Evolutionary conservation across 495 filamentous ascomycete genomes (phyloP), one percentile per base, ranked within the genome.

Genomic region (Astrothelium subdiscretum): DNA sequence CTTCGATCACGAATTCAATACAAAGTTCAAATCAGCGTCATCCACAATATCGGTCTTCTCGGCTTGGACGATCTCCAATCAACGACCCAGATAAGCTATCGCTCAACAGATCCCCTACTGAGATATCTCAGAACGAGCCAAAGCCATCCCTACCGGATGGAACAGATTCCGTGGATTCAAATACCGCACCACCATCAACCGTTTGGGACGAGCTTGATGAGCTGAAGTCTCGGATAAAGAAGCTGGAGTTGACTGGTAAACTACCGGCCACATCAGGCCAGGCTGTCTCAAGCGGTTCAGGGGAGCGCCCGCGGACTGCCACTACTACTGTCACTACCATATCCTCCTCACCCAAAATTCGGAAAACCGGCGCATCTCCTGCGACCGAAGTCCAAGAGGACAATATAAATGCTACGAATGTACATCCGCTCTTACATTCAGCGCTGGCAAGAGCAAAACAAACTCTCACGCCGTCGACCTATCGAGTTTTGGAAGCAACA

Each of bases 121-220:
- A 59, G 5, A 64, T 42, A 32, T 64, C 67, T 24, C 64, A 68
- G 22, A 54, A 54, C 24, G 48, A 29, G 5, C 6, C 54, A 54
- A 26, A 64, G 66, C 38, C 26, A 40, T 44, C 61, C 24, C 18
- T 62, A 58, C 27, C 51, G 29, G 83, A 87, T 65, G 83, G 83
- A 32, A 91, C 90, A 2, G 89, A 89, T 63, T 96, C 92, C 0
- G 91, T 89, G 0, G 77, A 85, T 26, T 97, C 94, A 0, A 90
- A 89, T 0, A 91, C 85, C 1, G 90, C 91, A 10, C 87, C 91
- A 10, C 87, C 91, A 24, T 95, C 94, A 1, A 95, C 90, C 0
- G 89, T 98, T 11, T 98, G 95, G 95, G 94, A 98, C 72, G 94
- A 98, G 73, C 75, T 98, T 22, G 94, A 98, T 66, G 95, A 97